Percentiles rank a stretch among this genome's conserved stretches.
Evolutionary conservation across 1,284 basidiomycete species (phyloP).

Genomic region (Golubevia sp.): DNA sequence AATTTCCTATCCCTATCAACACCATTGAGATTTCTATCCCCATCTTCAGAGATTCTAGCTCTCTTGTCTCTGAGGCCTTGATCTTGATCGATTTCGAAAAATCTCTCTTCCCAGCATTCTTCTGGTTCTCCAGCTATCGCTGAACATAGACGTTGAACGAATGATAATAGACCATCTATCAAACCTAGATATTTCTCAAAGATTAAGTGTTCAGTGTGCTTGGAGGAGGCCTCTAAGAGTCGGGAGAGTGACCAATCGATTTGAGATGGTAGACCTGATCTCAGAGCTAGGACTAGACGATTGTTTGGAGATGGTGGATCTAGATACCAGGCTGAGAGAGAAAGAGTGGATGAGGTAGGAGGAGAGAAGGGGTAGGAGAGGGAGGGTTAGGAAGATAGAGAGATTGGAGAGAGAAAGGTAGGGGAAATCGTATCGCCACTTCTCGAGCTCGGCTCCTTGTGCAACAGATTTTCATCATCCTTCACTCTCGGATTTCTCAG

Average conservation of each 20-base stretch:
- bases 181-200: conserved; percentile 41
- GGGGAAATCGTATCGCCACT: too few species aligned
- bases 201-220: conserved; percentile 17
- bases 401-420: too few species aligned
- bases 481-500: too few species aligned
- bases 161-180: conserved; percentile 36
- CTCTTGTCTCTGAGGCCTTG: conserved; percentile 22
- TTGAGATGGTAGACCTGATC: conserved; percentile 48
- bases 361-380: neutral
- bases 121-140: conserved; percentile 30
- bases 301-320: conserved; percentile 34
- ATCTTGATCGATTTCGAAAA: conserved; percentile 38
- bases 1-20: neutral
- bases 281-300: conserved; percentile 46
- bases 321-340: neutral
- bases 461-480: too few species aligned
- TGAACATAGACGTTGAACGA: conserved; percentile 25
- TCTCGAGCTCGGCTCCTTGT: too few species aligned
- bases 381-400: too few species aligned
- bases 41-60: conserved; percentile 3
- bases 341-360: neutral
- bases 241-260: conserved; percentile 52
- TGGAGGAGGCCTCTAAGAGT: conserved; percentile 24
- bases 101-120: conserved; percentile 27
- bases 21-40: neutral